Conservation (phyloP, 2,329 filamentous ascomycete species). For the Calonectria pseudoreteaudii region DNA sequence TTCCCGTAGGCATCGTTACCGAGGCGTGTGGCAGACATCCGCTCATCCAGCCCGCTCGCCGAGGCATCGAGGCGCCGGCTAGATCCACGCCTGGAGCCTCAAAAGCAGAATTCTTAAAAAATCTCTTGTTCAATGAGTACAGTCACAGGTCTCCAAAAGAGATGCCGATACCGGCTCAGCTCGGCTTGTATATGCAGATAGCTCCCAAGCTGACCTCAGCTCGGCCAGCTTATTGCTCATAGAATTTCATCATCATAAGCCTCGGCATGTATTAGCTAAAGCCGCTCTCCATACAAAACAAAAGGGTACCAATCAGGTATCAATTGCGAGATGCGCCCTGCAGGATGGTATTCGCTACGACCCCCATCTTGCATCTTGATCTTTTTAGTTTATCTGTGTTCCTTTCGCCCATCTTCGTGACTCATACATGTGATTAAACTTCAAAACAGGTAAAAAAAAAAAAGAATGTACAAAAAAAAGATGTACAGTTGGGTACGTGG, state of each 20-base stretch:
- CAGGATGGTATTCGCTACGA: background rate
- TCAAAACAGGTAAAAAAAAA: background rate
- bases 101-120: background rate
- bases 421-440: slow-evolving; percentile 22
- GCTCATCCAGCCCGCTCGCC: slow-evolving; percentile 29
- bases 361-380: slow-evolving; percentile 13
- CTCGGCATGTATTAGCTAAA: background rate
- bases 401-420: slow-evolving; percentile 19
- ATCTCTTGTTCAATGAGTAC: slow-evolving; percentile 1
- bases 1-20: slow-evolving; percentile 17
- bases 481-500: background rate
- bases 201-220: slow-evolving; percentile 1
- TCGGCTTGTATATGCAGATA: background rate
- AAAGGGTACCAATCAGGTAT: slow-evolving; percentile 2
- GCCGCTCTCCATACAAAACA: background rate
- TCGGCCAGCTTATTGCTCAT: slow-evolving; percentile 15
- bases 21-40: slow-evolving; percentile 27
- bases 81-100: slow-evolving; percentile 17
- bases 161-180: slow-evolving; percentile 36
- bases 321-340: slow-evolving; percentile 2
- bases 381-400: slow-evolving; percentile 19
- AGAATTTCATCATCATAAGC: slow-evolving; percentile 6
- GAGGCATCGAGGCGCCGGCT: slow-evolving; percentile 20
- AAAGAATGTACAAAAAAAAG: background rate
- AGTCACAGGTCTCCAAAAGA: background rate